A percentile compares a stretch with the other conserved stretches of the same genome.
Evolutionary conservation across 345 rosid species (phyloP).

Genomic region (Pelargonium nanum): DNA sequence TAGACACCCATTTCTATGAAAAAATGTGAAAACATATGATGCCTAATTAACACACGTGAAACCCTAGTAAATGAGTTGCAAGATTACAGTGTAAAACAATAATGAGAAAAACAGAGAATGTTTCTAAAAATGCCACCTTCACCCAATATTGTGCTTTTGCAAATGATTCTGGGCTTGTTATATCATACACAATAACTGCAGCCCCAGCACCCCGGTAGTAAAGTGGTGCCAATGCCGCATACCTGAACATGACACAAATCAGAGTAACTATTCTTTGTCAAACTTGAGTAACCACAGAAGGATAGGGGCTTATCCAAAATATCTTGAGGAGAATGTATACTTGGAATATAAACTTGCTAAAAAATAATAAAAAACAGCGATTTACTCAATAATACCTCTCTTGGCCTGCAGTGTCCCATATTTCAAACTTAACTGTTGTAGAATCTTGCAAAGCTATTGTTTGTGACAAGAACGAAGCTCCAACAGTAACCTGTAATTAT

Average conservation of each 20-base stretch:
- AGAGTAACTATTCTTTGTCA: too few relatives aligned
- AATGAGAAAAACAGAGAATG: background rate
- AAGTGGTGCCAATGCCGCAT: slow-evolving; percentile 95
- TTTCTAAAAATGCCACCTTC: slow-evolving; percentile 47
- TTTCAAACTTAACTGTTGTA: slow-evolving; percentile 93
- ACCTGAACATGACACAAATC: slow-evolving; percentile 26
- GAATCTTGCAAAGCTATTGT: slow-evolving; percentile 95
- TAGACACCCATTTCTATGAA: background rate
- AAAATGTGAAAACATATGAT: too few relatives aligned
- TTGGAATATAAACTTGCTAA: background rate
- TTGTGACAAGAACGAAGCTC: slow-evolving; percentile 96
- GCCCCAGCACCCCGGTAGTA: slow-evolving; percentile 97
- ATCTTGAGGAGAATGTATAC: background rate
- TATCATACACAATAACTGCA: slow-evolving; percentile 90
- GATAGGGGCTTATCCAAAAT: too few relatives aligned
- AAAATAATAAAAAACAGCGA: background rate
- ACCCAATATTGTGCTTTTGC: slow-evolving; percentile 96
- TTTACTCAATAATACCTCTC: slow-evolving; percentile 52
- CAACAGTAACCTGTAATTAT: slow-evolving; percentile 78
- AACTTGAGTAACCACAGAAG: too few relatives aligned
- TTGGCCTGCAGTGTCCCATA: slow-evolving; percentile 99
- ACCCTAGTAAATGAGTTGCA: too few relatives aligned
- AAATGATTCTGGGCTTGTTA: slow-evolving; percentile 89
- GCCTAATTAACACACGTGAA: too few relatives aligned
- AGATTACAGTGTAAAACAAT: too few relatives aligned